A percentile compares a stretch with the other conserved stretches of the same genome.
Conservation (phyloP, 2,329 filamentous ascomycete species). For the Trichoderma breve region DNA sequence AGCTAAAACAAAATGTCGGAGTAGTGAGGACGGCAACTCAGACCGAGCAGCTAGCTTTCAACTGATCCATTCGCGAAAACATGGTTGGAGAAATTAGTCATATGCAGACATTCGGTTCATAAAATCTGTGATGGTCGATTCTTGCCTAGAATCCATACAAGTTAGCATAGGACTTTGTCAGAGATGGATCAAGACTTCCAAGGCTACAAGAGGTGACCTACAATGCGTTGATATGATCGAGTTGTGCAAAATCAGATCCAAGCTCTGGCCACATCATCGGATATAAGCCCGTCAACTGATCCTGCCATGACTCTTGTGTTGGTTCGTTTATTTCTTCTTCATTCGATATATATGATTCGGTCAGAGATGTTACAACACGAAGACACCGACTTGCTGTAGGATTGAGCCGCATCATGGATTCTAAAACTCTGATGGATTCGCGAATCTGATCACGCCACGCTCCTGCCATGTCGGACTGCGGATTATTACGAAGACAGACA, state of each 20-base stretch:
- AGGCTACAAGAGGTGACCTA: neutral
- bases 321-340: neutral
- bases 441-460: neutral
- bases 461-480: neutral
- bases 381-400: neutral
- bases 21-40: neutral
- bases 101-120: neutral
- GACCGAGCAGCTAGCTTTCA: neutral
- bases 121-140: neutral
- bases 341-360: neutral
- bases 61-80: neutral
- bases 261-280: neutral
- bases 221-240: neutral
- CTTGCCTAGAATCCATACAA: neutral
- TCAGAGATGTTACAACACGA: neutral
- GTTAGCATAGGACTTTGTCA: neutral
- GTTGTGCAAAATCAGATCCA: neutral
- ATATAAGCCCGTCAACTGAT: neutral
- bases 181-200: neutral
- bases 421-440: neutral
- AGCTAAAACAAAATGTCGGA: neutral
- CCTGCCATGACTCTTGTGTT: neutral
- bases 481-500: neutral
- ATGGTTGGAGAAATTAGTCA: neutral
- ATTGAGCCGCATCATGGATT: neutral